Conservation (phyloP, 805 yeast genomes). For the Wickerhamomyces pijperi region DNA sequence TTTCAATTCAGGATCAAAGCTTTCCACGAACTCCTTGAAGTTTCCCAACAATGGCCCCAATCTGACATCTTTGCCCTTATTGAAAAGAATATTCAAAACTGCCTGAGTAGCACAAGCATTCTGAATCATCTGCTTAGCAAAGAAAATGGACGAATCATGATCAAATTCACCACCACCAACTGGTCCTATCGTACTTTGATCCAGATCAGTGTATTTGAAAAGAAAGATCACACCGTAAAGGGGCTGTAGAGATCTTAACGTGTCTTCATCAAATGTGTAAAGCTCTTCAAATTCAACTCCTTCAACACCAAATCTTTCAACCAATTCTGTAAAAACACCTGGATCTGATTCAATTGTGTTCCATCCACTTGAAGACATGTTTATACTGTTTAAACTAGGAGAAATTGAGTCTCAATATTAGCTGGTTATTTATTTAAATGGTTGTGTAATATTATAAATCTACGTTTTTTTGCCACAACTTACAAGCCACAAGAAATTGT, state of each 20-base stretch:
- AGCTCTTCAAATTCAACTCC: slow-evolving; percentile 49
- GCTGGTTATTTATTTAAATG: too few relatives aligned
- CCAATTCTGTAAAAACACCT: slow-evolving; percentile 52
- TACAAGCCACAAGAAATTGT: too few relatives aligned
- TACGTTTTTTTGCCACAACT: too few relatives aligned
- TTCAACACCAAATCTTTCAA: slow-evolving; percentile 41
- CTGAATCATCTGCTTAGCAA: slow-evolving; percentile 52
- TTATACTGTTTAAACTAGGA: too few relatives aligned
- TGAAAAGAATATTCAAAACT: slow-evolving; percentile 43
- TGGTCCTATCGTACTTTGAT: slow-evolving; percentile 24
- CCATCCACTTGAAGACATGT: slow-evolving; percentile 28
- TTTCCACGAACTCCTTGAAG: slow-evolving; percentile 37
- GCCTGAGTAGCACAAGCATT: slow-evolving; percentile 74
- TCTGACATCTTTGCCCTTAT: slow-evolving; percentile 26
- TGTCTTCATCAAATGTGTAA: slow-evolving; percentile 36
- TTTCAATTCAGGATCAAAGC: slow-evolving; percentile 42
- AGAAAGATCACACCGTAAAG: slow-evolving; percentile 51
- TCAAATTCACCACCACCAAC: slow-evolving; percentile 34
- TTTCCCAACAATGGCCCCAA: slow-evolving; percentile 37
- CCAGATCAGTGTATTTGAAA: slow-evolving; percentile 43
- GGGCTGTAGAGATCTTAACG: slow-evolving; percentile 26
- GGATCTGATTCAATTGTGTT: slow-evolving; percentile 59
- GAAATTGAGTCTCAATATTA: too few relatives aligned
- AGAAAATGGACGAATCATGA: slow-evolving; percentile 30
- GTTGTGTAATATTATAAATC: too few relatives aligned